Base-by-base conservation (phyloP, 768 basidiomycete species). In the Termitomyces sp. region DNA sequence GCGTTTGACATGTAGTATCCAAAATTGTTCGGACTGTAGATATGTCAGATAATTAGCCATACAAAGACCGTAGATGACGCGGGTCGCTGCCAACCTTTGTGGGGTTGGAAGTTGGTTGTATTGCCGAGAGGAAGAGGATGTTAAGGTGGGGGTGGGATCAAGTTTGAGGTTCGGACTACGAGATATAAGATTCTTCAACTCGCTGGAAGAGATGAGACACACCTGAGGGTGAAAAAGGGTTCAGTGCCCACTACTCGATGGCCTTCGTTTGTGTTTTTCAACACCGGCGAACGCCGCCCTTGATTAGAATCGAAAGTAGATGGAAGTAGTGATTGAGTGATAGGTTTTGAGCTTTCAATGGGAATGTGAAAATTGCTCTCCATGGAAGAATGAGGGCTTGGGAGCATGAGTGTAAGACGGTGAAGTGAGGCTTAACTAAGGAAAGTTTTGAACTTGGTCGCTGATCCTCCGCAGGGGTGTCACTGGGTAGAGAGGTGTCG, bases 81-180 rank as follows among this genome's bases (percentile, higher is more conserved):
- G 19, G 19, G 40, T 40, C 34, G 47, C 25, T 11, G n/a, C n/a
- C n/a, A n/a, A 63, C 63, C 63, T 65, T 48, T 74, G 73, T 21
- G 74, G 74, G 21, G 74, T 76, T 29, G 73, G 73, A 35, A 76
- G 63, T 53, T 75, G 73, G 35, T 59, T 69, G 56, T 66, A 68
- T 37, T 63, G 66, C 35, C 63, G 67, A 16, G 66, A 48, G 17
- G 67, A 57, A 54, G 67, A 68, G 4, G 37, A 3, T 17, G 25
- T 25, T 14, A 69, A 51, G 7, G 69, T 56, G 4, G 63, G 46
- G 1, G 65, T 55, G 5, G 51, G 43, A 47, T 65, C 64, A 29
- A 51, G 34, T 27, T 55, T 61, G 40, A 60, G 56, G 46, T 46
- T 56, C 5, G 59, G 49, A 49, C 63, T 69, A 57, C 17, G 35